Evolutionary conservation across 179 eudicot genomes (phyloP), one percentile per base, ranked within the genome.

Genomic region (Beta corolliflora): DNA sequence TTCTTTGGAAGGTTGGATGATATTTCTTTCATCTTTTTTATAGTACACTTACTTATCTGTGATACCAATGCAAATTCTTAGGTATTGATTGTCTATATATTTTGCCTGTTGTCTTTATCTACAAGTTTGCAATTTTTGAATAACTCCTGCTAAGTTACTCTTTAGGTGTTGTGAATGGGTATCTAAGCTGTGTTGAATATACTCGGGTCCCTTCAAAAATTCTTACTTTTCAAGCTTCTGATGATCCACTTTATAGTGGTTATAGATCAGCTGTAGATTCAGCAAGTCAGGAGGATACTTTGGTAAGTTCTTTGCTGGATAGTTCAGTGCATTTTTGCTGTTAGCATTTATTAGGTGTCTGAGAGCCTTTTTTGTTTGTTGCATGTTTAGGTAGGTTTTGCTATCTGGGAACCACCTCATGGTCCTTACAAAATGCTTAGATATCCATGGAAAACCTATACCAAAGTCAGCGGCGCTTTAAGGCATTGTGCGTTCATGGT

Each of bases 341-440:
- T 11, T 64, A 23, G 70, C 18, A 48, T 10, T 45, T 15, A 3
- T 46, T 9, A 48, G 58, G 68, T 45, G 18, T 53, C 55, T 79
- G 65, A 70, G 71, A 67, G 63, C 23, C 66, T 71, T 18, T 82
- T 53, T 53, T 71, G 70, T 67, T 77, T 55, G 76, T 55, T 71
- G 60, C 66, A 46, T 52, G n/a, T 83, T 80, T 87, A 96, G 98
- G 83, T 93, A 36, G 90, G 91, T 54, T 96, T 96, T 88, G 98
- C 99, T 68, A 73, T 93, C 79, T 96, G 99, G 99, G 99, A 96
- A 76, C 98, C 98, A 48, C 98, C 99, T 66, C 99, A 96, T 78
- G 98, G 99, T 53, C 97, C 89, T 73, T 94, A 96, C 89, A 94
- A 89, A 79, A 90, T 81, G 89, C 85, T 84, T 61, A 79, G 85